Conservation (phyloP, 2,329 filamentous ascomycete genomes). For the Aspergillus unguis region DNA sequence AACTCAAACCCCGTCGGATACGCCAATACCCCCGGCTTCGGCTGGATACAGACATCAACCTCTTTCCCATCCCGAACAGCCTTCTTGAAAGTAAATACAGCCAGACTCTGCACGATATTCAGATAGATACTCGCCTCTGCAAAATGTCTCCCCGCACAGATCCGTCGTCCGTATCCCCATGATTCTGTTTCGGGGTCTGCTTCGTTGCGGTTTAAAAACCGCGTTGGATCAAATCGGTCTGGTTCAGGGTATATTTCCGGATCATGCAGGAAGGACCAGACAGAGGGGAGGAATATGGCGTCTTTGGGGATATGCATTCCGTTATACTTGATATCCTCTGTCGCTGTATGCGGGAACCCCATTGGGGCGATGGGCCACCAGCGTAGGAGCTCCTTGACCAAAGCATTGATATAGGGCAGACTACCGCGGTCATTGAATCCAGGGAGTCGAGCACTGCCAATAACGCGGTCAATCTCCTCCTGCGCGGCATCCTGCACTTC, state of each 20-base stretch:
- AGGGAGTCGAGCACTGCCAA: conserved; percentile 32
- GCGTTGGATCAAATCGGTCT: conserved; percentile 43
- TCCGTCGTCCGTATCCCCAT: conserved; percentile 42
- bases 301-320: conserved; percentile 35
- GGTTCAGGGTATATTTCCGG: conserved; percentile 35
- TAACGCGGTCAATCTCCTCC: conserved; percentile 40
- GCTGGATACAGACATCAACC: conserved; percentile 35
- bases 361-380: conserved; percentile 37
- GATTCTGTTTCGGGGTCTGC: conserved; percentile 31
- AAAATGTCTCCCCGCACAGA: conserved; percentile 44
- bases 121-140: conserved; percentile 44
- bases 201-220: conserved; percentile 39
- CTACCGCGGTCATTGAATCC: conserved; percentile 37
- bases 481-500: conserved; percentile 52
- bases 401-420: conserved; percentile 38
- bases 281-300: conserved; percentile 33
- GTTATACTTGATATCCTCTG: conserved; percentile 24
- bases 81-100: conserved; percentile 47
- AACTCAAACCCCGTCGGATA: conserved; percentile 38
- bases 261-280: conserved; percentile 40
- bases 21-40: conserved; percentile 34
- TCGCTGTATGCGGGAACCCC: conserved; percentile 30
- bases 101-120: conserved; percentile 44
- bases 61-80: conserved; percentile 28
- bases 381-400: conserved; percentile 39